Evolutionary conservation across 495 filamentous ascomycete genomes (phyloP), one percentile per base, ranked within the genome.

Genomic region (Lepidopterella palustris): DNA sequence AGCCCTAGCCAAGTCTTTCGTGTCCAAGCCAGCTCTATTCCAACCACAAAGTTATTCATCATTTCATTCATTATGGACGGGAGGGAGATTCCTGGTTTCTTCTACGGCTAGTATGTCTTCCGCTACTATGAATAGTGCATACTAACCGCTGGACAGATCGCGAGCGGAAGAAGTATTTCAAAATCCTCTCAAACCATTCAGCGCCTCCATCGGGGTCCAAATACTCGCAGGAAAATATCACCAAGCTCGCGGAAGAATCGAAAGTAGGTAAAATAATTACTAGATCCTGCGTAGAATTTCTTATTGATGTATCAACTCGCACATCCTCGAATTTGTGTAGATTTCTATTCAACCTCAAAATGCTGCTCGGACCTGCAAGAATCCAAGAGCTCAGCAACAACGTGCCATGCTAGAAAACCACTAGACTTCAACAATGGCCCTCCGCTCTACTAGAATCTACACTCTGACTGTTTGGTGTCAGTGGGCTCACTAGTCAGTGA

Each of bases 81-180:
- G 5, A 69, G 64, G 39, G 57, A 76, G 24, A 72, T 80, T 2
- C 77, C 78, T 0, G 78, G 78, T 0, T 80, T 74, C 66, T 79
- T 78, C 62, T 80, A 67, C 45, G 76, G 76, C 76, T 53, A 57
- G 70, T 64, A 32, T 31, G 3, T 21, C 1, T 57, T 5, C 5
- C 39, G 32, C 32, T 18, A 11, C 27, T 10, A 5, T 21, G 10
- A 25, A 53, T 42, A 3, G 35, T 13, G 8, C 18, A 49, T 49
- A 18, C 21, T 45, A 11, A 51, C 49, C 29, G 0, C 23, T 15
- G 52, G 18, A 9, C 26, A 80, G 82, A 83, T 64, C 60, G 66
- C 13, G 78, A 79, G 35, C 82, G 80, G 68, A 78, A 78, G 47
- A 83, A 81, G 55, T 84, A 84, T 63, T 84, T 83, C 68, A 76